phyloP scores from a whole-genome alignment of 108 stramenopile genomes.

The Nannochloropsis salina region DNA sequence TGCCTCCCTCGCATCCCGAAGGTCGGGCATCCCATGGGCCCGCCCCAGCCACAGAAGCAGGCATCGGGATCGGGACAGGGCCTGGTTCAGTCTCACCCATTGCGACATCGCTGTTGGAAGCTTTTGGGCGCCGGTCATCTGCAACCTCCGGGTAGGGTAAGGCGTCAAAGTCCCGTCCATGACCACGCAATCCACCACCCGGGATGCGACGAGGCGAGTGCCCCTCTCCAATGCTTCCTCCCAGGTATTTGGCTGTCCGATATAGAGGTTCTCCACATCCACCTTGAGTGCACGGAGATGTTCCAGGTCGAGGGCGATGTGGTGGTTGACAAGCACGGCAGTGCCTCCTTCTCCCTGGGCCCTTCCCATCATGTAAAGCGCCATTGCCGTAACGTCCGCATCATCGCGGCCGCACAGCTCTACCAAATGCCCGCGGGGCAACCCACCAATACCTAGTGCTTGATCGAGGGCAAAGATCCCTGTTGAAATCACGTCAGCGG shows the following conservation, averaged over 20 bases:
- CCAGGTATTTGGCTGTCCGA: slow-evolving; percentile 89
- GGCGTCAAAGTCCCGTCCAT: slow-evolving; percentile 58
- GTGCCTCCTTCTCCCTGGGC: slow-evolving; percentile 73
- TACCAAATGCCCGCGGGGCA: slow-evolving; percentile 62
- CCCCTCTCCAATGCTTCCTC: slow-evolving; percentile 95
- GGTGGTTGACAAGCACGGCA: slow-evolving; percentile 92
- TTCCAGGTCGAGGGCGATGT: slow-evolving; percentile 90
- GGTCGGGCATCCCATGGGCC: no score
- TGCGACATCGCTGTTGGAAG: no score
- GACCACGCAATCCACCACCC: slow-evolving; percentile 89
- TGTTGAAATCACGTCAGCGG: slow-evolving; percentile 70
- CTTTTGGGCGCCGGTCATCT: no score
- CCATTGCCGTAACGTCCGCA: slow-evolving; percentile 90
- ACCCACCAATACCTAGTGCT: slow-evolving; percentile 54
- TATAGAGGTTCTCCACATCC: slow-evolving; percentile 70
- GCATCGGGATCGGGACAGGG: no score
- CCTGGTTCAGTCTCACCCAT: no score
- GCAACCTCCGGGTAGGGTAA: no score
- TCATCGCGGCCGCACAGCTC: slow-evolving; percentile 95
- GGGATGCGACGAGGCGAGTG: slow-evolving; percentile 78
- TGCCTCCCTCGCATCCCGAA: no score
- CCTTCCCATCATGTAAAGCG: slow-evolving; percentile 87
- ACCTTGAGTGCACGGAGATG: slow-evolving; percentile 82
- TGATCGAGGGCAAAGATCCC: slow-evolving; percentile 77
- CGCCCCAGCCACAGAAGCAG: no score